These are phyloP conservation scores for Epithele typhae DNA, from an alignment of 768 basidiomycete genomes.

Conservation along the genomic window DNA sequence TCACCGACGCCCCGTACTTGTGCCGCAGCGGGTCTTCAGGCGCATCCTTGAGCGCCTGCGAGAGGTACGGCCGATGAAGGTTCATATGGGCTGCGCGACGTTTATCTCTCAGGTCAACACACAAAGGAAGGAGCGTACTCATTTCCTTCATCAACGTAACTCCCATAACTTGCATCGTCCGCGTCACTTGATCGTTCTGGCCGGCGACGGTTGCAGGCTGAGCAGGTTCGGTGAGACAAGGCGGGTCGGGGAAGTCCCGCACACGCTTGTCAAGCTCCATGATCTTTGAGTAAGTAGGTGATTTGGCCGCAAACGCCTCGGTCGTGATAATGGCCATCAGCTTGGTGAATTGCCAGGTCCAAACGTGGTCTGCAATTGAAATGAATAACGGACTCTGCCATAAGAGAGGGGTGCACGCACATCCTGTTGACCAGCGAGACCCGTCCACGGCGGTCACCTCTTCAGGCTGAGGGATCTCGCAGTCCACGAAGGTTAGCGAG, in stretches of 20 bases:
- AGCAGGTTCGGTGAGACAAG: conserved; percentile 33
- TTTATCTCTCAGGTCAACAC: conserved; percentile 17
- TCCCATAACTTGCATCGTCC: conserved; percentile 18
- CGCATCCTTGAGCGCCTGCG: conserved; percentile 57
- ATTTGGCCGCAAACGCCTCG: conserved; percentile 39
- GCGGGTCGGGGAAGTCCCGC: conserved; percentile 43
- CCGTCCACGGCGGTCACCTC: conserved; percentile 25
- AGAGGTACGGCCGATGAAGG: conserved; percentile 65
- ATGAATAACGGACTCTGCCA: too few relatives aligned
- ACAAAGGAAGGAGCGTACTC: conserved; percentile 17
- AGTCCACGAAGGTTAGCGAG: conserved; percentile 48
- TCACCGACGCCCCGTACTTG: conserved; percentile 61
- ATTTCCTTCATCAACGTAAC: conserved; percentile 25
- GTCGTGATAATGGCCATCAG: conserved; percentile 49
- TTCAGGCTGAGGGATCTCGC: conserved; percentile 43
- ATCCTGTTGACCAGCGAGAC: conserved; percentile 34
- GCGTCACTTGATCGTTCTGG: background rate
- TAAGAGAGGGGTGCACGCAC: conserved; percentile 32
- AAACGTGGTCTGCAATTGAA: conserved; percentile 42
- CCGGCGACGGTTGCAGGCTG: conserved; percentile 1
- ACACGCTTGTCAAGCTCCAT: conserved; percentile 49
- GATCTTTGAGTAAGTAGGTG: conserved; percentile 39
- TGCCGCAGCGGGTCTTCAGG: conserved; percentile 55
- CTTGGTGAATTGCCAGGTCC: conserved; percentile 52
- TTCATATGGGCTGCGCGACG: conserved; percentile 47